Evolutionary conservation across 257 asterid genomes (phyloP).

Genomic region (Echium plantagineum): DNA sequence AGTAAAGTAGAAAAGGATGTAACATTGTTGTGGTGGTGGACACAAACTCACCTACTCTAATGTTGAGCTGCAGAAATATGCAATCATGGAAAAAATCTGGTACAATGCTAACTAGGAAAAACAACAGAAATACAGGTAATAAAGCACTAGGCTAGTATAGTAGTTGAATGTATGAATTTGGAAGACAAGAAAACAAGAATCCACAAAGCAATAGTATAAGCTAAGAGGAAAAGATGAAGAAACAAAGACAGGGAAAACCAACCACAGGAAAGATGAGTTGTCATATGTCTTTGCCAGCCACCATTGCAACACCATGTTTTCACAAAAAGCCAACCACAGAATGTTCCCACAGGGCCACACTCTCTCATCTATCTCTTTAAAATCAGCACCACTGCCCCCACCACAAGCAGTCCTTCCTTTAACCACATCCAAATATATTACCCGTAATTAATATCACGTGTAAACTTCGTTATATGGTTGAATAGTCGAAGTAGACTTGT

Average conservation of each 20-base stretch:
- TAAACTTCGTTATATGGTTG: too few relatives aligned
- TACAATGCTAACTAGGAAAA: conserved; percentile 12
- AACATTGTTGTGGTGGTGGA: too few relatives aligned
- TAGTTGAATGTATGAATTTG: conserved; percentile 11
- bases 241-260: conserved; percentile 28
- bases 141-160: conserved; percentile 18
- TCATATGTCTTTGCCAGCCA: conserved; percentile 64
- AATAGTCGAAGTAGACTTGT: too few relatives aligned
- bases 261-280: conserved; percentile 47
- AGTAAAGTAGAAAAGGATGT: too few relatives aligned
- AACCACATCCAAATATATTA: too few relatives aligned
- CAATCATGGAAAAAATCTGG: conserved; percentile 17
- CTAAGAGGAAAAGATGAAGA: conserved; percentile 7
- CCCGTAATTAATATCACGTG: too few relatives aligned
- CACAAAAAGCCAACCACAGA: conserved; percentile 60
- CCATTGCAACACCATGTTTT: conserved; percentile 64
- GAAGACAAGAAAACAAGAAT: conserved; percentile 24
- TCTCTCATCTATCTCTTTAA: too few relatives aligned
- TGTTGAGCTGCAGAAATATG: conserved; percentile 10
- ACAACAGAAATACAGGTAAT: conserved; percentile 8
- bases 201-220: conserved; percentile 7
- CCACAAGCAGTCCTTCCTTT: too few relatives aligned
- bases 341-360: conserved; percentile 42
- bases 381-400: too few relatives aligned
- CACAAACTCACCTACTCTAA: too few relatives aligned